phyloP scores from a whole-genome alignment of 2,329 filamentous ascomycete species.

The Arthrobotrys pseudoclavata region DNA sequence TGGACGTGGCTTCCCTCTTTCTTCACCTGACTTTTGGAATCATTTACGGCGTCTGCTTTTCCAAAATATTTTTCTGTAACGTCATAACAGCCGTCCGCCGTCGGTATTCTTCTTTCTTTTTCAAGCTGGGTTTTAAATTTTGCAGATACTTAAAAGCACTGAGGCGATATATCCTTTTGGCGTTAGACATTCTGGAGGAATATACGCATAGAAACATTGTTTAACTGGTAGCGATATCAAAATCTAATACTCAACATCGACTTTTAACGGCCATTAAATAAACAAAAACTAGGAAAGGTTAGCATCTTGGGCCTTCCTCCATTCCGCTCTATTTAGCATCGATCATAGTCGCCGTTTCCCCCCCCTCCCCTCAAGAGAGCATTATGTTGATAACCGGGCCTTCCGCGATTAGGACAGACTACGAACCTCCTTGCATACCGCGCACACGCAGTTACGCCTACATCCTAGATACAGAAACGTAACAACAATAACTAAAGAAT shows the following conservation, averaged over 20 bases:
- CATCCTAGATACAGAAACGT: conserved; percentile 54
- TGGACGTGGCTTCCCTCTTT: conserved; percentile 59
- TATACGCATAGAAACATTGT: conserved; percentile 51
- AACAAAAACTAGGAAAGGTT: conserved; percentile 40
- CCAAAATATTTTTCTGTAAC: conserved; percentile 54
- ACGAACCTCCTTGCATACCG: conserved; percentile 58
- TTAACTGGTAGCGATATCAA: conserved; percentile 56
- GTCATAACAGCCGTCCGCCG: conserved; percentile 56
- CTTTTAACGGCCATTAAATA: conserved; percentile 39
- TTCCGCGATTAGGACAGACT: conserved; percentile 48
- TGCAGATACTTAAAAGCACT: conserved; percentile 30
- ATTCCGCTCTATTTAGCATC: conserved; percentile 41
- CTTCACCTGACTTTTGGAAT: conserved; percentile 59
- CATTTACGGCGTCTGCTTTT: conserved; percentile 52
- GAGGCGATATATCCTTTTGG: conserved; percentile 45
- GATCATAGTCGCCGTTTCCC: conserved; percentile 52
- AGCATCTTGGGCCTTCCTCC: conserved; percentile 27
- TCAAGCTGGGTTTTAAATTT: conserved; percentile 31
- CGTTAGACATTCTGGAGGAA: conserved; percentile 40
- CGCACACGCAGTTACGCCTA: conserved; percentile 42
- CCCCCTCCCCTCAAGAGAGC: conserved; percentile 27
- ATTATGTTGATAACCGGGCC: conserved; percentile 45
- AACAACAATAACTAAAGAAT: conserved; percentile 56
- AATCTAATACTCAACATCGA: conserved; percentile 17
- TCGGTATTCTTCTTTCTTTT: conserved; percentile 48